Base-by-base conservation (phyloP, 73 alveolate genomes). In the Breviolum minutum region DNA sequence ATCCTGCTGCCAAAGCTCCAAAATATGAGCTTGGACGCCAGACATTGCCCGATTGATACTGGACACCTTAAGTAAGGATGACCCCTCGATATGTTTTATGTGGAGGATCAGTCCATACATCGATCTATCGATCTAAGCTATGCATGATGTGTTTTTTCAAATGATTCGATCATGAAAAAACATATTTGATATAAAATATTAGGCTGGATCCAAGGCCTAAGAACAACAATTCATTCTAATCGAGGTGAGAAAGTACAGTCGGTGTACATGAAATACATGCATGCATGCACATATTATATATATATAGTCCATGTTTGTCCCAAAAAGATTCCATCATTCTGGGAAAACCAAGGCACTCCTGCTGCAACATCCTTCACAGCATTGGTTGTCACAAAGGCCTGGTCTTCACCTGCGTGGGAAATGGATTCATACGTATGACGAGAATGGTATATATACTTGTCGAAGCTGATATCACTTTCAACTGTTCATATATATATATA, bases 361-460 rank as follows among this genome's bases (percentile, higher is more conserved):
- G 69, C 26, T 9, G 89, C 66, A 12, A 80, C 89, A 80, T 80
- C 30, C 14, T 48, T 68, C 32, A 80, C 22, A 11, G 89, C 89
- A 40, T 80, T 80, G 70, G 48, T 11, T 64, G 89, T 68, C 8
- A 80, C 27, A 29, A 80, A 80, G 89, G 89, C 89, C 68, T 80
- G 32, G 14, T 40, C 40, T 6, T 30, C 89, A 80, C 89, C 89
- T 80, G 89, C 89, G 89, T 30, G 89, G 89, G 89, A 5, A 20
- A 27, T 54, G 13, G 85, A 8, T n/a, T n/a, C n/a, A n/a, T n/a
- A n/a, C n/a, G n/a, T n/a, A n/a, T n/a, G n/a, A n/a, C n/a, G n/a
- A n/a, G n/a, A n/a, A n/a, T n/a, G n/a, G n/a, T n/a, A n/a, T n/a
- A n/a, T n/a, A n/a, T n/a, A n/a, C n/a, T n/a, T n/a, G n/a, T n/a